These are phyloP conservation scores for Geotrichum macrosporum DNA, from an alignment of 1,139 yeast genomes.

Conservation along the genomic window DNA sequence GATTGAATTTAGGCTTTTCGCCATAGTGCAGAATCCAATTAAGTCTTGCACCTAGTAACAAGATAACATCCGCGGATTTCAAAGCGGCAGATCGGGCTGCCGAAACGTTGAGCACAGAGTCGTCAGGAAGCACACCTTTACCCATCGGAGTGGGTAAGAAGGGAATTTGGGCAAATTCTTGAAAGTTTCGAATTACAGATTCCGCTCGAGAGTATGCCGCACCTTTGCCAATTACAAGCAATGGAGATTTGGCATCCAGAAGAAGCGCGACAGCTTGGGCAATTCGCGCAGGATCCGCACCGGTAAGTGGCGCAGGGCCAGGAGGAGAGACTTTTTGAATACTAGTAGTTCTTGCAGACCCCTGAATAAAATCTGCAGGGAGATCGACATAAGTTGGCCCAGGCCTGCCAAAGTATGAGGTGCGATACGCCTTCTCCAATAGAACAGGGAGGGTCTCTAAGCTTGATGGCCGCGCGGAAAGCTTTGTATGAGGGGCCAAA, in stretches of 20 bases:
- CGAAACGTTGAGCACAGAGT: slow-evolving; percentile 45
- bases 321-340: slow-evolving; percentile 27
- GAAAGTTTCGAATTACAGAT: slow-evolving; percentile 40
- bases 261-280: slow-evolving; percentile 38
- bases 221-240: slow-evolving; percentile 62
- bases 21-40: slow-evolving; percentile 69
- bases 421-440: slow-evolving; percentile 49
- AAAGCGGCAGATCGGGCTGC: slow-evolving; percentile 58
- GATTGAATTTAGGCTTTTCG: slow-evolving; percentile 48
- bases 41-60: slow-evolving; percentile 57
- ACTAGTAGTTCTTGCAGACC: slow-evolving; percentile 18
- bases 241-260: slow-evolving; percentile 43
- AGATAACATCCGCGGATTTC: slow-evolving; percentile 50
- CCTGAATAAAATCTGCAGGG: slow-evolving; percentile 57
- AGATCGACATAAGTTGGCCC: slow-evolving; percentile 59
- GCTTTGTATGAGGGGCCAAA: slow-evolving; percentile 46
- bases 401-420: slow-evolving; percentile 48
- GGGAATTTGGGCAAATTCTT: slow-evolving; percentile 43
- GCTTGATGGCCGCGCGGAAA: slow-evolving; percentile 45
- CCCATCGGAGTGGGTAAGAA: slow-evolving; percentile 73
- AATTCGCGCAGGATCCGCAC: slow-evolving; percentile 43
- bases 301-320: slow-evolving; percentile 38
- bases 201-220: slow-evolving; percentile 48
- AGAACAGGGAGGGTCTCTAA: slow-evolving; percentile 41
- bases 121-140: slow-evolving; percentile 59